Evolutionary conservation across 257 asterid species (phyloP), one percentile per base, ranked within the genome.

Genomic region (Plectranthus barbatus): DNA sequence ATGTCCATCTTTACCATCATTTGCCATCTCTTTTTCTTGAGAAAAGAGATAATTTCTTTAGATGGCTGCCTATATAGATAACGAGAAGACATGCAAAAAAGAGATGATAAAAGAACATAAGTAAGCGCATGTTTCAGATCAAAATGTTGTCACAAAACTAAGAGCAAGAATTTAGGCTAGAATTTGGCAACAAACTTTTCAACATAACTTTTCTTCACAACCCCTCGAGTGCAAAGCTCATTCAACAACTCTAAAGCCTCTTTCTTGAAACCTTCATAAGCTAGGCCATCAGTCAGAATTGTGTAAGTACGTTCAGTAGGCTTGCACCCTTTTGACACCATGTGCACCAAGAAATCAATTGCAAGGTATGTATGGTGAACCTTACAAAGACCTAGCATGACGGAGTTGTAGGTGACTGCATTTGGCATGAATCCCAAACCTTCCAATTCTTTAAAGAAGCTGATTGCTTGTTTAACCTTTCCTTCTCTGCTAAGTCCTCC

Each of bases 321-420:
- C 69, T 83, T 85, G 79, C 94, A 84, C 61, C 92, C 94, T 72
- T 77, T 83, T 1, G 83, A 73, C 46, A 90, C 86, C 97, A 90
- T 86, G 55, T 33, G 64, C 29, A 61, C 85, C 77, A 84, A 79
- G 63, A 83, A 81, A 75, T 91, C 94, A 4, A 91, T 88, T 0
- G 98, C 98, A 14, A 82, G 94, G 62, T 72, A 86, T 0, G 95
- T 84, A 70, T 81, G 79, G 12, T 87, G 85, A 60, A 79, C 89
- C 80, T 86, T 91, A 45, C 98, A 91, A 31, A 90, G 88, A 31
- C 95, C 95, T 56, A 87, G 62, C 88, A 90, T 84, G 61, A 90
- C 55, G 1, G 90, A 57, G 58, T 90, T 90, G 71, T 87, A 90
- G 36, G 86, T 84, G 66, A 83, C 47, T 14, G 90, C 86, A 64